A percentile compares a stretch with the other conserved stretches of the same genome.
Conservation (phyloP, 2,329 filamentous ascomycete species). For the Thermomyces lanuginosus region DNA sequence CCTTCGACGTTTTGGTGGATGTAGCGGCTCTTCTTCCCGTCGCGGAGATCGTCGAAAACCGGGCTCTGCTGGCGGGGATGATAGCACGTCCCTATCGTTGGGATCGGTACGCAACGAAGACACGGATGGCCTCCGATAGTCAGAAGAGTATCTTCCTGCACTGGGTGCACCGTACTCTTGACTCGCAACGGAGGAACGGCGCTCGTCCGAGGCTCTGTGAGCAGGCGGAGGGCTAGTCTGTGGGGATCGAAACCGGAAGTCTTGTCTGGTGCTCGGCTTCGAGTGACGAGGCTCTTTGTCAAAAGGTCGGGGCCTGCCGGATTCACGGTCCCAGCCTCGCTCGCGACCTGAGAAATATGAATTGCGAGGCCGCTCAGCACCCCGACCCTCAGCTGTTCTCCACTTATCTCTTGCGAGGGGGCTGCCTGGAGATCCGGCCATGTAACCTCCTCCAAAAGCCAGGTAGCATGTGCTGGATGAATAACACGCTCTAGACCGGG, state of each 20-base stretch:
- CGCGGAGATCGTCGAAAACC: conserved; percentile 12
- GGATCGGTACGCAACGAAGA: conserved; percentile 4
- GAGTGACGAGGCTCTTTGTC: neutral
- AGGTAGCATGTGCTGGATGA: conserved; percentile 24
- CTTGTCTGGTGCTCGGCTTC: conserved; percentile 15
- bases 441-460: conserved; percentile 27
- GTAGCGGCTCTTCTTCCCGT: conserved; percentile 17
- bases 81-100: conserved; percentile 10
- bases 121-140: conserved; percentile 11
- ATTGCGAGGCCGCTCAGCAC: conserved; percentile 20
- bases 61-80: conserved; percentile 9
- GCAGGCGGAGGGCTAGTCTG: conserved; percentile 9
- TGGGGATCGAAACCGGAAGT: conserved; percentile 20
- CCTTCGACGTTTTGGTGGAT: conserved; percentile 22
- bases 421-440: conserved; percentile 35
- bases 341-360: conserved; percentile 31
- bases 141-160: no score
- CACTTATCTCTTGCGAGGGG: conserved; percentile 36
- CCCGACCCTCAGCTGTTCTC: conserved; percentile 29
- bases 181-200: conserved; percentile 10
- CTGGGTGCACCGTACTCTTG: no score
- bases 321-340: conserved; percentile 16
- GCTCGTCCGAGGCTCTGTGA: neutral
- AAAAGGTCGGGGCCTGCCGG: conserved; percentile 2
- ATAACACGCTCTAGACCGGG: conserved; percentile 1